A percentile compares a stretch with the other conserved stretches of the same genome.
Evolutionary conservation across 495 filamentous ascomycete species (phyloP).

Genomic region (Aspergillus ostianus): DNA sequence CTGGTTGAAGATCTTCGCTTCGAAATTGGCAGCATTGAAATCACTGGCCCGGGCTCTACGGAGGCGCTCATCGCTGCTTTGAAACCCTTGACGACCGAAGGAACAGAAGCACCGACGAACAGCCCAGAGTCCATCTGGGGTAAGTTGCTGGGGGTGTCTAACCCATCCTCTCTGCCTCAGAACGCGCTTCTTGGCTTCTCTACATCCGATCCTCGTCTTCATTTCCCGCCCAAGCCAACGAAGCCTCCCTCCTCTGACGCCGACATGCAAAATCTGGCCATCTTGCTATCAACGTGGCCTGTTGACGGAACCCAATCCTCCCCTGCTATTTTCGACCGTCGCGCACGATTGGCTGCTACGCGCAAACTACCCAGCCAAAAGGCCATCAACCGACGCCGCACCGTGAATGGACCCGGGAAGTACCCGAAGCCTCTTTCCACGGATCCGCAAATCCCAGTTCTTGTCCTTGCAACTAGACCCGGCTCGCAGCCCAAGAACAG

Average conservation of each 20-base stretch:
- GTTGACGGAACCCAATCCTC: conserved; percentile 57
- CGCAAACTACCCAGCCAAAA: conserved; percentile 76
- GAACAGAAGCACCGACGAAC: conserved; percentile 26
- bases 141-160: conserved; percentile 66
- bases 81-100: conserved; percentile 47
- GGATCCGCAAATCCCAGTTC: conserved; percentile 82
- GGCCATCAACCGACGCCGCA: conserved; percentile 81
- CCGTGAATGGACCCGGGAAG: conserved; percentile 60
- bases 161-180: conserved; percentile 71
- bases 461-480: conserved; percentile 62
- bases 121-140: conserved; percentile 58
- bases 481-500: conserved; percentile 29
- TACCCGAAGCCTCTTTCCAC: conserved; percentile 54
- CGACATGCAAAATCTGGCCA: conserved; percentile 50
- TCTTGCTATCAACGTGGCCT: conserved; percentile 67
- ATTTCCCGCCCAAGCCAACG: conserved; percentile 56
- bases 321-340: conserved; percentile 65
- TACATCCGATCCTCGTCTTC: conserved; percentile 75
- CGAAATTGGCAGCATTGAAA: conserved; percentile 90
- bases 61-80: conserved; percentile 76
- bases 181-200: conserved; percentile 72
- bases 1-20: conserved; percentile 88
- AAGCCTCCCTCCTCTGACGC: conserved; percentile 32
- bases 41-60: conserved; percentile 79
- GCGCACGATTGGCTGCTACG: conserved; percentile 57